Evolutionary conservation across 2,329 filamentous ascomycete species (phyloP).

Genomic region (Allantophomopsis lycopodina): DNA sequence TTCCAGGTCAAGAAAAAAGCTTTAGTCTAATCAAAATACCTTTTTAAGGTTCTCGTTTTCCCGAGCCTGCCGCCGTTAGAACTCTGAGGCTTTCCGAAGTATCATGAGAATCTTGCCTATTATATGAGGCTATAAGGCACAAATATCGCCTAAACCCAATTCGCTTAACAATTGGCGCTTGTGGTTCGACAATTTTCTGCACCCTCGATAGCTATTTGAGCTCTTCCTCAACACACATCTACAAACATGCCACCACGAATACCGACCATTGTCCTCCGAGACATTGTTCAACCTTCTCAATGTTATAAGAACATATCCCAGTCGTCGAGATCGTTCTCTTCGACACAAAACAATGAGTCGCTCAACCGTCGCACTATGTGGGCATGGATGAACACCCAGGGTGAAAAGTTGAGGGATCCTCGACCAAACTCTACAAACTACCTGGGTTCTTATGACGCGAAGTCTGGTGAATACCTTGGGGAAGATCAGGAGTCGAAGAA

Average conservation of each 20-base stretch:
- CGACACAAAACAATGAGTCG: slow-evolving; percentile 13
- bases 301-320: slow-evolving; percentile 9
- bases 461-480: slow-evolving; percentile 2
- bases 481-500: slow-evolving; percentile 8
- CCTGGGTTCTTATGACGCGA: slow-evolving; percentile 14
- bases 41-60: too few relatives aligned
- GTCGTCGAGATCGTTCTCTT: slow-evolving; percentile 17
- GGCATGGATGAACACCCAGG: slow-evolving; percentile 14
- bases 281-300: slow-evolving; percentile 8
- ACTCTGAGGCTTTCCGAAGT: too few relatives aligned
- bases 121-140: too few relatives aligned
- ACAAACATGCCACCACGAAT: slow-evolving; percentile 13
- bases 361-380: slow-evolving; percentile 14
- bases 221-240: too few relatives aligned
- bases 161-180: too few relatives aligned
- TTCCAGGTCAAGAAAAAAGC: too few relatives aligned
- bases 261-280: slow-evolving; percentile 8
- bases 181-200: too few relatives aligned
- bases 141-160: too few relatives aligned
- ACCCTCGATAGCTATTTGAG: too few relatives aligned
- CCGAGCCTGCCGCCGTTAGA: too few relatives aligned
- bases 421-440: slow-evolving; percentile 17
- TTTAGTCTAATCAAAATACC: too few relatives aligned
- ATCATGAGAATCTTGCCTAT: too few relatives aligned
- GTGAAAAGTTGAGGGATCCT: slow-evolving; percentile 14